Base-by-base conservation (phyloP, 1,139 yeast genomes). In the Debaryomycetaceae sp. region DNA sequence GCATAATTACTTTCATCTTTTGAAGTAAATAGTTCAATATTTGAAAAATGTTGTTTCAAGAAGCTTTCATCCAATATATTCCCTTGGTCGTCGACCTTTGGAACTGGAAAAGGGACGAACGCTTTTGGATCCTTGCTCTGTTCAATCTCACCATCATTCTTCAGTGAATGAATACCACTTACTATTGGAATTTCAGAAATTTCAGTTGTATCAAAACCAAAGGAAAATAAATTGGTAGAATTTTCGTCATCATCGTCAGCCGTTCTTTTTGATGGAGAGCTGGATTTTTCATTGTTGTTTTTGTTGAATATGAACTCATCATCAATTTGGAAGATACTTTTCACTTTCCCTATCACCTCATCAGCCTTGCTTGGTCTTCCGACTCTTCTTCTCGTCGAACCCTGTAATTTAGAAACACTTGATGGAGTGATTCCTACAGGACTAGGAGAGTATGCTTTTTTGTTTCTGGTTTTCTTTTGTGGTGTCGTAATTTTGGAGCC, bases 351-450 rank as follows among this genome's bases (percentile, higher is more conserved):
- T 4, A 60, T 49, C 6, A 67, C 62, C n/a, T 48, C 51, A 16
- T 58, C 66, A n/a, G 66, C 56, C 34, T 61, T 67, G 29, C 66
- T 56, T 6, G 72, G 72, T 36, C 73, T 49, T 2, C 73, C 73
- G 2, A 58, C 62, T 32, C 51, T 45, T 40, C 28, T 40, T 36
- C 30, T 29, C 37, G 11, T 36, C 22, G 17, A 17, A n/a, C 24
- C 26, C 42, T 5, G 28, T 37, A 13, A 40, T 43, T 31, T 33
- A 38, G 13, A 37, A 40, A 28, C 36, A 11, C 26, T 22, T 22
- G 11, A 2, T 22, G 26, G 26, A 8, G 26, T 22, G 11, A 8
- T 34, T 34, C 36, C 38, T 37, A 26, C 6, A 19, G 24, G 32
- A 16, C 18, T 14, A 8, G 7, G 11, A 14, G 33, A 16, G 8